Evolutionary conservation across 139 green algal species (phyloP).

Genomic region (Nannochloris sp.): DNA sequence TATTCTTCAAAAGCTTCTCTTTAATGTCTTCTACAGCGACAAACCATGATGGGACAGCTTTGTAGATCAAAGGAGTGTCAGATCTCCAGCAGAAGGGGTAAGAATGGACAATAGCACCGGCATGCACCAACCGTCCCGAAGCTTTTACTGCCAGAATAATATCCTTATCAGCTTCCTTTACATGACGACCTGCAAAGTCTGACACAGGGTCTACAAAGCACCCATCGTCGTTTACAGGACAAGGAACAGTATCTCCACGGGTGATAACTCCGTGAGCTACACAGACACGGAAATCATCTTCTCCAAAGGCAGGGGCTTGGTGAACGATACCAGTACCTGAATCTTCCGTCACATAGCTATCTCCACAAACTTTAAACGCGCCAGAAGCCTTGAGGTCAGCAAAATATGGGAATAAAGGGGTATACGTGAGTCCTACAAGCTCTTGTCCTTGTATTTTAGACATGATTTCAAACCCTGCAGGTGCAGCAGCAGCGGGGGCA

Average conservation of each 20-base stretch:
- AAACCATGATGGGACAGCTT: conserved; percentile 94
- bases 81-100: conserved; percentile 99
- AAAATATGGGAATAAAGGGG: conserved; percentile 95
- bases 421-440: conserved; percentile 78
- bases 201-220: conserved; percentile 74
- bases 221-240: conserved; percentile 83
- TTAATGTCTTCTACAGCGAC: conserved; percentile 86
- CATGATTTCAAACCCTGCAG: conserved; percentile 65
- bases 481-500: background rate
- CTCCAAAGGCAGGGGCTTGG: conserved; percentile 92
- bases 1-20: conserved; percentile 79
- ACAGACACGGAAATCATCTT: conserved; percentile 97
- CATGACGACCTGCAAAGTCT: conserved; percentile 64
- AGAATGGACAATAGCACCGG: conserved; percentile 57
- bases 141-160: conserved; percentile 82
- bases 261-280: conserved; percentile 67
- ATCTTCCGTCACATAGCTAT: conserved; percentile 94
- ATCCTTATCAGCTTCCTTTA: conserved; percentile 86
- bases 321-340: conserved; percentile 94
- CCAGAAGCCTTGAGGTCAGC: conserved; percentile 41
- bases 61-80: conserved; percentile 93
- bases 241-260: conserved; percentile 74
- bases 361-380: conserved; percentile 54
- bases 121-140: conserved; percentile 72
- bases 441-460: conserved; percentile 57